These are phyloP conservation scores for Allium sativum DNA, from an alignment of 106 monocot genomes.

Conservation along the genomic window DNA sequence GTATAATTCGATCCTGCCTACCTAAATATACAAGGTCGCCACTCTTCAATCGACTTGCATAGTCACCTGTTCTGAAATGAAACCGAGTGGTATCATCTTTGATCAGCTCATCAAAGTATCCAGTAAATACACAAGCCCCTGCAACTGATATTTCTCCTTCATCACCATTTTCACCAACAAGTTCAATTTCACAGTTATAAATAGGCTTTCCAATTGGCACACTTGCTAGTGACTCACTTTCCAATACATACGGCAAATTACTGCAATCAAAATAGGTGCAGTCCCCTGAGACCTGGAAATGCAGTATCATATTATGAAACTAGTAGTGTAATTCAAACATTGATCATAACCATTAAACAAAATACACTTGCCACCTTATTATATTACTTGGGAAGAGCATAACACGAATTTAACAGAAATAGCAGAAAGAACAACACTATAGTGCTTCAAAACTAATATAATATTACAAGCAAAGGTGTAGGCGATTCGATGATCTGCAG, in stretches of 20 bases:
- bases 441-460: too few relatives aligned
- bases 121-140: conserved; percentile 68
- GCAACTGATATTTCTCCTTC: conserved; percentile 72
- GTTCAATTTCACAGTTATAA: conserved; percentile 49
- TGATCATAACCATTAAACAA: too few relatives aligned
- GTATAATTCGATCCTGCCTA: conserved; percentile 69
- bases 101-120: conserved; percentile 46
- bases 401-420: too few relatives aligned
- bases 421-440: too few relatives aligned
- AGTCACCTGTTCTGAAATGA: conserved; percentile 75
- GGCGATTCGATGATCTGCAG: too few relatives aligned
- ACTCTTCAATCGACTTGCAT: conserved; percentile 54
- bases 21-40: conserved; percentile 67
- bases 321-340: too few relatives aligned
- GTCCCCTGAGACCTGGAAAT: conserved; percentile 80
- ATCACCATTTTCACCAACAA: conserved; percentile 31
- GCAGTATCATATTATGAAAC: neutral
- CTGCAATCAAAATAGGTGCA: conserved; percentile 86
- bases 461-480: too few relatives aligned
- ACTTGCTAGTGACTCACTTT: conserved; percentile 27
- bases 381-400: too few relatives aligned
- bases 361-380: too few relatives aligned
- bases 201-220: conserved; percentile 91
- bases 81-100: conserved; percentile 6
- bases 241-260: conserved; percentile 48